Conservation (phyloP, 2,329 filamentous ascomycete genomes). For the Penicillium sp. region DNA sequence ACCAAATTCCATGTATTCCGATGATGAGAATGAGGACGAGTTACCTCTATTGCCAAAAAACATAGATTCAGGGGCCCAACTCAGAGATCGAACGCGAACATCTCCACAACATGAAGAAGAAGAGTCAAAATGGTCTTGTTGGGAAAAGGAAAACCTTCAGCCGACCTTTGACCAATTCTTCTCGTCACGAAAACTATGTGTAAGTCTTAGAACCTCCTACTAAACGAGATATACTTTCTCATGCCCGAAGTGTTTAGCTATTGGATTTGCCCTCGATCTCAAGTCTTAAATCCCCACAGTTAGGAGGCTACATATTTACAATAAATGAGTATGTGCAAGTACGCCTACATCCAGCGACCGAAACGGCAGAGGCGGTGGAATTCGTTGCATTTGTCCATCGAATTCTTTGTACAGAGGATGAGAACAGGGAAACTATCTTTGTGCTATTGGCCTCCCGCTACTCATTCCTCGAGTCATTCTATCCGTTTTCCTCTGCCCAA, state of each 20-base stretch:
- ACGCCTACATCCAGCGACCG: background rate
- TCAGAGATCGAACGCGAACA: background rate
- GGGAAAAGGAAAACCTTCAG: background rate
- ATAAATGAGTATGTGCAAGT: background rate
- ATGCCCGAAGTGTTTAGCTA: no score
- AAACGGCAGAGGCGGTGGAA: background rate
- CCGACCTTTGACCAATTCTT: background rate
- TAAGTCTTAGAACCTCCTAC: background rate
- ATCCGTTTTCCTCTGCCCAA: background rate
- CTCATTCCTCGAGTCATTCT: background rate
- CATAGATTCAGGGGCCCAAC: background rate
- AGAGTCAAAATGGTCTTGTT: background rate
- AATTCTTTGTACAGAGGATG: background rate
- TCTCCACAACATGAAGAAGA: background rate
- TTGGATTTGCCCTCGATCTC: background rate
- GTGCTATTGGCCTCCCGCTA: background rate
- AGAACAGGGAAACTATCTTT: background rate
- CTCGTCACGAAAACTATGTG: background rate
- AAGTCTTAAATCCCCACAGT: background rate
- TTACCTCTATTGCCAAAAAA: no score
- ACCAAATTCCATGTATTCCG: no score
- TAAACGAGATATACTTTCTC: no score
- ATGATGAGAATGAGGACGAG: background rate
- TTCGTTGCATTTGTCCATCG: background rate
- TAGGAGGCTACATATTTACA: background rate